phyloP scores from a whole-genome alignment of 2,329 filamentous ascomycete genomes.

The Apiospora arundinis region DNA sequence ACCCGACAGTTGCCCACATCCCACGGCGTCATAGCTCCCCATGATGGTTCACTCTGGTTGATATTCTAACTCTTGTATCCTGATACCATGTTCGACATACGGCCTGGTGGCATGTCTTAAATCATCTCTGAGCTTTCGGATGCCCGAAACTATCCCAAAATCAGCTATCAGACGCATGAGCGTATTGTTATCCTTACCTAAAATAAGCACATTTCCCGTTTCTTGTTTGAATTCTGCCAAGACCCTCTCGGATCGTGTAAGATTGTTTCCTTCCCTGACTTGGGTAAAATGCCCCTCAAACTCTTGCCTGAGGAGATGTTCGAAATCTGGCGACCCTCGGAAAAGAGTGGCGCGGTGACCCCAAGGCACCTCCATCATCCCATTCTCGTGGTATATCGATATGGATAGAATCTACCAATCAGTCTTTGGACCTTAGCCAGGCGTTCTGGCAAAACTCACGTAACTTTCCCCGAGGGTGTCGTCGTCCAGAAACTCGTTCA shows the following conservation, averaged over 20 bases:
- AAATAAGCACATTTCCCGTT: constrained; percentile 2
- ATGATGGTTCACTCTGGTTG: constrained; percentile 9
- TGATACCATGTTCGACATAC: constrained; percentile 2
- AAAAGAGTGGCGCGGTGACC: constrained; percentile 7
- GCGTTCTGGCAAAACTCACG: neutral
- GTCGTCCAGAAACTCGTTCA: constrained; percentile 10
- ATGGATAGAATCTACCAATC: constrained; percentile 13
- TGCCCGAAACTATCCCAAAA: neutral
- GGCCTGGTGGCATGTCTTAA: neutral
- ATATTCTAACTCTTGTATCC: constrained; percentile 5
- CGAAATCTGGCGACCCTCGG: neutral
- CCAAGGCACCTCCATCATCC: neutral
- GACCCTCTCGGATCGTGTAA: constrained; percentile 7
- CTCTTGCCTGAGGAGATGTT: neutral
- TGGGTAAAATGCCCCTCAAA: neutral
- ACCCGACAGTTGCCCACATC: neutral
- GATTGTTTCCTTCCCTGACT: neutral
- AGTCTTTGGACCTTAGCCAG: neutral
- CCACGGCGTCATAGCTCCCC: constrained; percentile 5
- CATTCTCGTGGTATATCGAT: constrained; percentile 12
- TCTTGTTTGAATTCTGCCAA: constrained; percentile 1
- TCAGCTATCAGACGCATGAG: neutral
- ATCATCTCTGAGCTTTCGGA: constrained; percentile 11
- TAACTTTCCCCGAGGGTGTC: constrained; percentile 11
- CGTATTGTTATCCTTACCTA: constrained; percentile 13